phyloP scores from a whole-genome alignment of 805 yeast genomes.

The Wickerhamiella allomyrinae region DNA sequence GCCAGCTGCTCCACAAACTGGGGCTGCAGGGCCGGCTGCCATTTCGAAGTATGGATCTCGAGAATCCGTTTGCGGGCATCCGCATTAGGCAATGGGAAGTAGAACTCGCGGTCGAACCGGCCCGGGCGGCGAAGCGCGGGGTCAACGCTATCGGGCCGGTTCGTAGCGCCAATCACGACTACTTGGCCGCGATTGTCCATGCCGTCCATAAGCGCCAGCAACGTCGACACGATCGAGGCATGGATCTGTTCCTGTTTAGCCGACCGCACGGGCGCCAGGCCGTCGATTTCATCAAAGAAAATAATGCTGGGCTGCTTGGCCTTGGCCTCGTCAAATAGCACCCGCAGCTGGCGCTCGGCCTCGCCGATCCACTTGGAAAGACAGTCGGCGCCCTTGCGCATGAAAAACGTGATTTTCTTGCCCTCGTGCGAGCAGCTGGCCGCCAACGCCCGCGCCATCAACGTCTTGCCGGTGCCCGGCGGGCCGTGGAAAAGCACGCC shows the following conservation, averaged over 20 bases:
- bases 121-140: constrained; percentile 97
- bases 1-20: constrained; percentile 56
- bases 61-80: constrained; percentile 68
- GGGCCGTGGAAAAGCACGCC: constrained; percentile 98
- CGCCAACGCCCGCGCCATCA: constrained; percentile 95
- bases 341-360: constrained; percentile 85
- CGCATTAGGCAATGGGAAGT: constrained; percentile 81
- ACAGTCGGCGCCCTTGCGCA: constrained; percentile 98
- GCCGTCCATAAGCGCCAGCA: constrained; percentile 95
- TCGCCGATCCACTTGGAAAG: constrained; percentile 98
- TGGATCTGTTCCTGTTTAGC: constrained; percentile 97
- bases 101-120: constrained; percentile 91
- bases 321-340: constrained; percentile 89
- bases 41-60: constrained; percentile 71
- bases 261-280: constrained; percentile 93
- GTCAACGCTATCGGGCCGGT: constrained; percentile 95
- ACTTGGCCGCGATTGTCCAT: constrained; percentile 99
- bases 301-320: constrained; percentile 92
- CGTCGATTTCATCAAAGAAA: constrained; percentile 96
- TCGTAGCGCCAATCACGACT: constrained; percentile 95
- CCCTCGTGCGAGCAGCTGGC: constrained; percentile 82
- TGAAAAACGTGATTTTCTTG: constrained; percentile 82
- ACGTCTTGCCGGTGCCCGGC: constrained; percentile 97
- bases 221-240: constrained; percentile 89
- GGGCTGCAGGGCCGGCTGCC: constrained; percentile 61